A percentile compares a stretch with the other conserved stretches of the same genome.
These are phyloP conservation scores for Candida tetrigidarum DNA, from an alignment of 1,139 yeast genomes.

Conservation along the genomic window DNA sequence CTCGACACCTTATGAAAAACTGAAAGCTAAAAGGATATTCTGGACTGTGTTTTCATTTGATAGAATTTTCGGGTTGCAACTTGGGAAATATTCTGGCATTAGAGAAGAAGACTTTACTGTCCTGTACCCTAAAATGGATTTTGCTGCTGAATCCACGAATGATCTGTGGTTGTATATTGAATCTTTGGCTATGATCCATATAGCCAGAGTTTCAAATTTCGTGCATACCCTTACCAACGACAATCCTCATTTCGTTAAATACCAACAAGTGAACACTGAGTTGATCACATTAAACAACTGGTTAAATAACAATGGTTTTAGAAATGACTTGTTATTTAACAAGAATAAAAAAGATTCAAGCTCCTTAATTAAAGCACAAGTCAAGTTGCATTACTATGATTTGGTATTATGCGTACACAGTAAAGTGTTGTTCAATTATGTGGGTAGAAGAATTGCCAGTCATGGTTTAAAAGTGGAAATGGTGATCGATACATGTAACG, in stretches of 20 bases:
- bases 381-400: conserved; percentile 47
- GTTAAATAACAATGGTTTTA: conserved; percentile 43
- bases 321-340: conserved; percentile 32
- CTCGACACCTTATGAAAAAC: conserved; percentile 47
- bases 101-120: conserved; percentile 38
- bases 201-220: conserved; percentile 43
- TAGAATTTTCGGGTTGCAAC: conserved; percentile 55
- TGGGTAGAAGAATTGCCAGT: conserved; percentile 36
- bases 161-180: conserved; percentile 62
- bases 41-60: conserved; percentile 65
- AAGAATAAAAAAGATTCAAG: conserved; percentile 17
- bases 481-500: conserved; percentile 41
- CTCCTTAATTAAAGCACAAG: conserved; percentile 39
- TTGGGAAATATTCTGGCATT: conserved; percentile 53
- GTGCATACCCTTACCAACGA: conserved; percentile 35
- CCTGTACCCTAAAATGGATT: conserved; percentile 39
- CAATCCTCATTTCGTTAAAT: conserved; percentile 32
- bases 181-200: conserved; percentile 50
- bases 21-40: conserved; percentile 57
- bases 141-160: conserved; percentile 28
- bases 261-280: conserved; percentile 40
- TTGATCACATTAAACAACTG: conserved; percentile 33
- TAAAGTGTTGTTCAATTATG: conserved; percentile 34
- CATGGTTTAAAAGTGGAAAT: conserved; percentile 37
- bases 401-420: conserved; percentile 43